Percentiles rank a stretch among this genome's conserved stretches.
phyloP scores from a whole-genome alignment of 208 protist genomes.

The Acanthamoeba healyi region DNA sequence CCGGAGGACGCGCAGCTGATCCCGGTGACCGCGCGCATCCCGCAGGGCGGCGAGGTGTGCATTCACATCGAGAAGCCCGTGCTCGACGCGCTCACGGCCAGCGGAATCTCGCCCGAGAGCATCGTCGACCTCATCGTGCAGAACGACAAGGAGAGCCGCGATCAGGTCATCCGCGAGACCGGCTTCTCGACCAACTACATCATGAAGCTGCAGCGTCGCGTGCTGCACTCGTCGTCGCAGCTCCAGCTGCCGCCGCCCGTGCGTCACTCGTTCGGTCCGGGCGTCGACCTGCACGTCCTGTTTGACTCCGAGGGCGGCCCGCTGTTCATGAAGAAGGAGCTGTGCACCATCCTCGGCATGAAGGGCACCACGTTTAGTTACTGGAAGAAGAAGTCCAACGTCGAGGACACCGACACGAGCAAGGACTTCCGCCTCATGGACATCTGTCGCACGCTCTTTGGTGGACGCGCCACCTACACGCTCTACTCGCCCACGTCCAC shows the following conservation, averaged over 20 bases:
- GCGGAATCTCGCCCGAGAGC: conserved; percentile 51
- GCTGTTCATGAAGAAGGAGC: conserved; percentile 68
- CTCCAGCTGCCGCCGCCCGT: conserved; percentile 56
- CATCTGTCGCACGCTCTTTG: conserved; percentile 29
- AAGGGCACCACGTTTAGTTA: conserved; percentile 64
- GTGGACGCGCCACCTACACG: conserved; percentile 46
- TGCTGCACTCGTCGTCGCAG: conserved; percentile 61
- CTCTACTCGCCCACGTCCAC: conserved; percentile 40
- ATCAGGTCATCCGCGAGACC: conserved; percentile 62
- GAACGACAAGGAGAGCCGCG: conserved; percentile 53
- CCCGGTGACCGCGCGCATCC: not conserved
- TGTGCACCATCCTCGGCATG: conserved; percentile 59
- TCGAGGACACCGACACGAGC: conserved; percentile 64
- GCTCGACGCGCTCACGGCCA: conserved; percentile 26
- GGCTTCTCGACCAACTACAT: conserved; percentile 73
- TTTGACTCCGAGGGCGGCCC: conserved; percentile 26
- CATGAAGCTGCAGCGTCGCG: conserved; percentile 52
- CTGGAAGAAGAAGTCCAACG: conserved; percentile 63
- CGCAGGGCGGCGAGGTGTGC: conserved; percentile 26
- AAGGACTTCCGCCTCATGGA: conserved; percentile 65
- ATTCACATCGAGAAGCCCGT: conserved; percentile 58
- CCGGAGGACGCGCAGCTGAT: conserved; percentile 13
- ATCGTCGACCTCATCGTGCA: conserved; percentile 67
- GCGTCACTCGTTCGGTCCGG: not conserved
- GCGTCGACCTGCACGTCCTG: conserved; percentile 62